Base-by-base conservation (phyloP, 2,329 filamentous ascomycete genomes). In the Trichoderma aggressivum region DNA sequence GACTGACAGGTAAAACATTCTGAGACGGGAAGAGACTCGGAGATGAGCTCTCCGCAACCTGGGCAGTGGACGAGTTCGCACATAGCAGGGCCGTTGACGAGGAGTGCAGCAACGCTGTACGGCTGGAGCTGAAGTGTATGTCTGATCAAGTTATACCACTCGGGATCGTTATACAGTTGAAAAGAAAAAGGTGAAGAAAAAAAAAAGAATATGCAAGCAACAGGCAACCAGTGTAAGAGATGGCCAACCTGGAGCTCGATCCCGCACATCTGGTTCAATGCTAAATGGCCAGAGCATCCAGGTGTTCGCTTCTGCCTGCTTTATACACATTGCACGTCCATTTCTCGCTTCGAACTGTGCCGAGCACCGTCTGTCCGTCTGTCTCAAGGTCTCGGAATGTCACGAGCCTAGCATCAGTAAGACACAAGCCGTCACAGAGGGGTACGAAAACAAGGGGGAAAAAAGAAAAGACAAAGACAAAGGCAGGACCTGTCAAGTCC, bases 1-100 rank as follows among this genome's bases (percentile, higher is more conserved):
- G 68, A 68, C 2, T 58, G 66, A 50, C 75, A 76, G 56, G 74
- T 74, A 50, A 75, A 67, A 66, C 75, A 76, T 55, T 74, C 71
- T 21, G 73, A 72, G 26, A 70, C 43, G 10, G 74, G 74, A 39
- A 74, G 68, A 47, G 68, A 72, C 7, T 69, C 55, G 5, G 72
- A 73, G 18, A 72, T 71, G 65, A 73, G 66, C 59, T 74, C 70
- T 65, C 70, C 72, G 56, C 75, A 76, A 21, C 67, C 70, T 36
- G 71, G 72, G 65, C 75, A 76, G 21, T 63, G 47, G 21, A 70
- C 61, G 32, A 74, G 64, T 60, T 70, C 70, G 30, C 69, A 65
- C 73, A 72, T 70, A 11, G 28, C 58, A 18, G 11, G 5, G 14
- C 30, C 16, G 21, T 55, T 39, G 28, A 7, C 18, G 26, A 6